Percentiles rank a stretch among this genome's conserved stretches.
Evolutionary conservation across 2,329 filamentous ascomycete genomes (phyloP).

Genomic region (Talaromyces sp.): DNA sequence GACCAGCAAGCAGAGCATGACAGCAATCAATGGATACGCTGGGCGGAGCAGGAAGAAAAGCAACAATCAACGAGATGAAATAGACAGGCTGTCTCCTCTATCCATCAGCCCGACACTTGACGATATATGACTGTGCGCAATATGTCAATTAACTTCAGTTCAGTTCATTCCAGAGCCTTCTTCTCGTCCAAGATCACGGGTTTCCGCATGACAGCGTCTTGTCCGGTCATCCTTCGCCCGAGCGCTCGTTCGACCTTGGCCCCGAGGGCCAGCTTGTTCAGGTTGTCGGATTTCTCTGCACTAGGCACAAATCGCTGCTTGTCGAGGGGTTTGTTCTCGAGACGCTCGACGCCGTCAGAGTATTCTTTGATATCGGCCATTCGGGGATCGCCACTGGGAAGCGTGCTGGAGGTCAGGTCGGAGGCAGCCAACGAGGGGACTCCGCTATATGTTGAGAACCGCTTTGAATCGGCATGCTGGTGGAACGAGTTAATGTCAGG

Average conservation of each 20-base stretch:
- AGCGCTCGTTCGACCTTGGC: conserved; percentile 88
- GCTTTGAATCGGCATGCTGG: conserved; percentile 47
- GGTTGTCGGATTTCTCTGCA: conserved; percentile 72
- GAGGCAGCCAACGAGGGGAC: conserved; percentile 42
- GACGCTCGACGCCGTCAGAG: conserved; percentile 72
- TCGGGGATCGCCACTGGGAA: conserved; percentile 45
- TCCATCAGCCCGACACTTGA: not conserved
- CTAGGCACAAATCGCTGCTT: conserved; percentile 76
- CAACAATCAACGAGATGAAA: not conserved
- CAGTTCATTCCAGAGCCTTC: conserved; percentile 13
- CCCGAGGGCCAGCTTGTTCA: conserved; percentile 80
- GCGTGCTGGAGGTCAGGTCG: conserved; percentile 37
- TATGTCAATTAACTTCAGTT: not conserved
- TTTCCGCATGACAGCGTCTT: conserved; percentile 76
- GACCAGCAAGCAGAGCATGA: not conserved
- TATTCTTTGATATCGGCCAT: conserved; percentile 67
- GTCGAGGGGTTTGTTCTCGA: conserved; percentile 81
- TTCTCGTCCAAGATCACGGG: conserved; percentile 41
- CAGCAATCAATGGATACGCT: not conserved
- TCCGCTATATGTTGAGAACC: conserved; percentile 49
- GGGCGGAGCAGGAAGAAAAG: not conserved
- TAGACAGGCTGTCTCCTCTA: not conserved
- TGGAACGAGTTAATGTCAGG: not conserved
- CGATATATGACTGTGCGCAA: not conserved
- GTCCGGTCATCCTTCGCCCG: conserved; percentile 75